These are phyloP conservation scores for Phytophthora boehmeriae DNA, from an alignment of 352 stramenopile genomes.

Conservation along the genomic window DNA sequence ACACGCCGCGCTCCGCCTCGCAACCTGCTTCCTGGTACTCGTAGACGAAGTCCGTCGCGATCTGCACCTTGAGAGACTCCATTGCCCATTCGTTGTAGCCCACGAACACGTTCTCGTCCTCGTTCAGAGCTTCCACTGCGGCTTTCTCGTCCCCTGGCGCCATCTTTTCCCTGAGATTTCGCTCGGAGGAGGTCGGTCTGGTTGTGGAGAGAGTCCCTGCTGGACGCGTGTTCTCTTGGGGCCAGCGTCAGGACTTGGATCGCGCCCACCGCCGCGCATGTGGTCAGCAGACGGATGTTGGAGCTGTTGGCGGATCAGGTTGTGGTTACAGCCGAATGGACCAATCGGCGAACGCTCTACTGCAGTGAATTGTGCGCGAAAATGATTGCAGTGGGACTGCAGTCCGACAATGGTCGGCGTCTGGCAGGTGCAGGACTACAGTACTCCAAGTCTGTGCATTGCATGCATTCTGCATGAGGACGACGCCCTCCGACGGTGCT, in stretches of 20 bases:
- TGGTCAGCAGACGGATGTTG: slow-evolving; percentile 21
- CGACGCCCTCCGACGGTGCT: too few relatives aligned
- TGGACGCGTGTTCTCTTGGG: slow-evolving; percentile 25
- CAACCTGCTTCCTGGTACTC: slow-evolving; percentile 47
- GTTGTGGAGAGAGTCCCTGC: background rate
- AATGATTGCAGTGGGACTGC: too few relatives aligned
- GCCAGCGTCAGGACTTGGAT: slow-evolving; percentile 7
- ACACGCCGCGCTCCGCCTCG: slow-evolving; percentile 72
- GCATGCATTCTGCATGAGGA: background rate
- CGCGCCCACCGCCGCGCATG: slow-evolving; percentile 9
- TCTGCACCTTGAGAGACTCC: slow-evolving; percentile 51
- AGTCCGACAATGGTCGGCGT: too few relatives aligned
- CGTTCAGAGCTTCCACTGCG: slow-evolving; percentile 3
- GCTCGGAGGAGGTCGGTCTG: background rate
- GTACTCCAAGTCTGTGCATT: too few relatives aligned
- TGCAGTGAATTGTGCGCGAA: too few relatives aligned
- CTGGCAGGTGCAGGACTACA: too few relatives aligned
- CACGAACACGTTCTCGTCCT: slow-evolving; percentile 44
- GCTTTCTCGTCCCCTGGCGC: slow-evolving; percentile 20
- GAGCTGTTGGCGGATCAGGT: slow-evolving; percentile 11
- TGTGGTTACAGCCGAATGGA: background rate
- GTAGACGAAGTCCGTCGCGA: slow-evolving; percentile 86
- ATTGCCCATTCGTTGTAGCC: slow-evolving; percentile 83
- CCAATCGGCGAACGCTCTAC: background rate
- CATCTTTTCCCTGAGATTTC: slow-evolving; percentile 9